Evolutionary conservation across 148 eudicot species (phyloP).

Genomic region (Amaranthus cruentus): DNA sequence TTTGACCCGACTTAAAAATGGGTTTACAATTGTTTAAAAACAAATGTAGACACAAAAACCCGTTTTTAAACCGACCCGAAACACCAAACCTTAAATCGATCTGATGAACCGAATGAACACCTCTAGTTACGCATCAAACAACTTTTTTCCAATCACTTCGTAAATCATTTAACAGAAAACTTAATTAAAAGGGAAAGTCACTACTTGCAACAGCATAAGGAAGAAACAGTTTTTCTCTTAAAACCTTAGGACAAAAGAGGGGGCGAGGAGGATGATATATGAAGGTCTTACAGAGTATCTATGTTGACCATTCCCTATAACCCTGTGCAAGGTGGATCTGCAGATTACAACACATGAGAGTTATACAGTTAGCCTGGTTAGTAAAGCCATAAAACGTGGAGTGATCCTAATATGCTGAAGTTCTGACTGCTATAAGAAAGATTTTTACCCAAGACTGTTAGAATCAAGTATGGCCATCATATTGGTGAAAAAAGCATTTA

Average conservation of each 20-base stretch:
- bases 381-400: background rate
- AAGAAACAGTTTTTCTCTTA: background rate
- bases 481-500: background rate
- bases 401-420: background rate
- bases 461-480: background rate
- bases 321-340: conserved; percentile 94
- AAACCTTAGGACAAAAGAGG: background rate
- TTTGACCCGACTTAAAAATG: too few species aligned
- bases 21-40: too few species aligned
- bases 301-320: conserved; percentile 71
- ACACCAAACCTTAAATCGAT: too few species aligned
- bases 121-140: too few species aligned
- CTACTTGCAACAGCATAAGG: too few species aligned
- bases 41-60: too few species aligned
- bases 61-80: too few species aligned
- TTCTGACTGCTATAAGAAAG: background rate
- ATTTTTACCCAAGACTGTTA: background rate
- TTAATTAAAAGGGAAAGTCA: too few species aligned
- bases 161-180: too few species aligned
- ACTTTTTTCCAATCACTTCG: too few species aligned
- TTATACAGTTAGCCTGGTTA: background rate
- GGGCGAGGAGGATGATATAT: background rate
- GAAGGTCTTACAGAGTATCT: conserved; percentile 82
- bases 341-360: conserved; percentile 19
- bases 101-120: too few species aligned